These are phyloP conservation scores for Citrus inodora DNA, from an alignment of 345 rosid genomes.

Conservation along the genomic window DNA sequence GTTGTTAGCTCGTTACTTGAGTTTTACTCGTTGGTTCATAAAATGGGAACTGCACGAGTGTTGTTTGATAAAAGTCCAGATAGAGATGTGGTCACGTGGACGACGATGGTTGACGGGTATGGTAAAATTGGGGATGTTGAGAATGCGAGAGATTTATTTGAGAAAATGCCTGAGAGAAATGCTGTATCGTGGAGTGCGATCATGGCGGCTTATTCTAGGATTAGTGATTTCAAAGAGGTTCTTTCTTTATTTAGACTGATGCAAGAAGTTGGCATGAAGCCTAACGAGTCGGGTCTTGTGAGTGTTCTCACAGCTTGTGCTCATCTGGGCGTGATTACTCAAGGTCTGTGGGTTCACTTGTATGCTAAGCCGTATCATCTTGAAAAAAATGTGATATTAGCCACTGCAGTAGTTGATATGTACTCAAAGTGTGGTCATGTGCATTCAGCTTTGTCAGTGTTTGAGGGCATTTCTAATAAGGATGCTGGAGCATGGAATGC, in stretches of 20 bases:
- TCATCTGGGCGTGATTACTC: conserved; percentile 29
- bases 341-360: conserved; percentile 36
- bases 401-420: conserved; percentile 38
- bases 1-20: conserved; percentile 36
- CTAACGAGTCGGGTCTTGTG: conserved; percentile 38
- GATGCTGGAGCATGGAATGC: conserved; percentile 39
- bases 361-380: conserved; percentile 23
- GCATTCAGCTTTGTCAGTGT: conserved; percentile 27
- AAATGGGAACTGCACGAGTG: conserved; percentile 23
- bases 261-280: conserved; percentile 20
- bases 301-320: conserved; percentile 38
- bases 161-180: conserved; percentile 36
- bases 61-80: conserved; percentile 22
- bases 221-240: conserved; percentile 33
- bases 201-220: conserved; percentile 38
- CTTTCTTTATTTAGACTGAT: conserved; percentile 29
- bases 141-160: conserved; percentile 30
- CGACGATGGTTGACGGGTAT: conserved; percentile 29
- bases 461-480: conserved; percentile 21
- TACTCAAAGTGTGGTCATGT: conserved; percentile 30
- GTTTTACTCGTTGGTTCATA: conserved; percentile 17
- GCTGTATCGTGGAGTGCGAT: conserved; percentile 33
- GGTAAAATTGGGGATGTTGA: conserved; percentile 23
- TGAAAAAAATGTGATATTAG: conserved; percentile 24
- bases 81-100: conserved; percentile 36